Evolutionary conservation across 164 flowering plant species (phyloP), one percentile per base, ranked within the genome.

Genomic region (Vitis riparia): DNA sequence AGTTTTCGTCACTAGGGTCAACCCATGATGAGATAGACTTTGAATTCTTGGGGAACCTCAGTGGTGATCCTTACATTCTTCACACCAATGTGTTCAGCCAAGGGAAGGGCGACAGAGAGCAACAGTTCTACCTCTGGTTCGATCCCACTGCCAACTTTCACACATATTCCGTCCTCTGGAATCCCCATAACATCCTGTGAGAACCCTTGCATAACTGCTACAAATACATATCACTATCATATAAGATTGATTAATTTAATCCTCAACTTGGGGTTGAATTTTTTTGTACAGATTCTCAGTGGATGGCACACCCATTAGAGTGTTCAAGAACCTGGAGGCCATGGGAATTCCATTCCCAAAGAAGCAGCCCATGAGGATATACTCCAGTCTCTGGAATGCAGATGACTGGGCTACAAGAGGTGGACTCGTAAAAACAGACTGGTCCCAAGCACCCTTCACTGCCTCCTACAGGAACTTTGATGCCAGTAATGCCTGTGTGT

Each of bases 61-160:
- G 5, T 3, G 44, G 6, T 6, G 44, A 37, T 37, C 44, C 44
- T 3, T 37, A 37, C 44, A 37, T 37, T 37, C 5, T 37, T 37
- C 44, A 37, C 27, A 23, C 44, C 7, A 37, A 70, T 44, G 32
- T 70, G 8, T 70, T 27, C 62, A 47, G 62, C 13, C 60, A 70
- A 17, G 73, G 73, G 7, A 63, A 52, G n/a, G 73, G 73, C 14
- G 55, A 70, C 23, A 61, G 66, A 10, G 66, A 69, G 51, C 59
- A 69, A n/a, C 65, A 62, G 27, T 69, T 69, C 58, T 55, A 70
- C 23, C 73, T 70, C 23, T 70, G 73, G 73, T 70, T 70, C 53
- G 73, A 70, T 15, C 73, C 73, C 19, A 70, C 73, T 37, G 44
- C 32, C 2, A 52, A 55, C 19, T 70, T 70, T 61, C 73, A 70